A percentile compares a stretch with the other conserved stretches of the same genome.
These are phyloP conservation scores for Linnemannia exigua DNA, from an alignment of 192 early-diverging fungal genomes.

Conservation along the genomic window DNA sequence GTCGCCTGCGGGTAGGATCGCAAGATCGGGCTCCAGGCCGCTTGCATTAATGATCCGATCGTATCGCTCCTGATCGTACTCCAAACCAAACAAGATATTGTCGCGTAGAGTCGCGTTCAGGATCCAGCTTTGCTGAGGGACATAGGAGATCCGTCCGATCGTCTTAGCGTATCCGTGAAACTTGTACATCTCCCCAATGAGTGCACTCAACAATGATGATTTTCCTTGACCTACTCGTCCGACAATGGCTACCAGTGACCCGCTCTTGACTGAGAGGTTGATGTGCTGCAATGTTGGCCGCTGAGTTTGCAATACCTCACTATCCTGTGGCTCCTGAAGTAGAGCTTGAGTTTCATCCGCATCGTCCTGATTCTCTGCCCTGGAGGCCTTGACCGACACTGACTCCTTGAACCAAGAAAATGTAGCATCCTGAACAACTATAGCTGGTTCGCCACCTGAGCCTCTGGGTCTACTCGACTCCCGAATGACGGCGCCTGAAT, in stretches of 20 bases:
- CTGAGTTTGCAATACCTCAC: neutral
- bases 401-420: slow-evolving; percentile 17
- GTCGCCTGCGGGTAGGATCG: slow-evolving; percentile 33
- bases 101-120: slow-evolving; percentile 42
- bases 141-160: slow-evolving; percentile 72
- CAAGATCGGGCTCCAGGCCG: slow-evolving; percentile 27
- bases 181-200: slow-evolving; percentile 87
- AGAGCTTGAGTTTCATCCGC: slow-evolving; percentile 17
- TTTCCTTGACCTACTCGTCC: slow-evolving; percentile 85
- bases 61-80: slow-evolving; percentile 24
- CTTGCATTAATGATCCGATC: slow-evolving; percentile 18
- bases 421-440: slow-evolving; percentile 8
- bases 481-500: slow-evolving; percentile 9
- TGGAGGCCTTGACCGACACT: neutral
- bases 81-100: slow-evolving; percentile 59
- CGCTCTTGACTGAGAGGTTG: slow-evolving; percentile 47
- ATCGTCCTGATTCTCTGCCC: neutral
- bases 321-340: neutral
- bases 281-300: slow-evolving; percentile 53
- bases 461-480: neutral
- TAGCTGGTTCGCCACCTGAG: neutral
- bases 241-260: slow-evolving; percentile 69
- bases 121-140: slow-evolving; percentile 63
- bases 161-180: slow-evolving; percentile 63
- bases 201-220: slow-evolving; percentile 74